phyloP scores from a whole-genome alignment of 345 rosid genomes.

The Eucalyptus regnans region DNA sequence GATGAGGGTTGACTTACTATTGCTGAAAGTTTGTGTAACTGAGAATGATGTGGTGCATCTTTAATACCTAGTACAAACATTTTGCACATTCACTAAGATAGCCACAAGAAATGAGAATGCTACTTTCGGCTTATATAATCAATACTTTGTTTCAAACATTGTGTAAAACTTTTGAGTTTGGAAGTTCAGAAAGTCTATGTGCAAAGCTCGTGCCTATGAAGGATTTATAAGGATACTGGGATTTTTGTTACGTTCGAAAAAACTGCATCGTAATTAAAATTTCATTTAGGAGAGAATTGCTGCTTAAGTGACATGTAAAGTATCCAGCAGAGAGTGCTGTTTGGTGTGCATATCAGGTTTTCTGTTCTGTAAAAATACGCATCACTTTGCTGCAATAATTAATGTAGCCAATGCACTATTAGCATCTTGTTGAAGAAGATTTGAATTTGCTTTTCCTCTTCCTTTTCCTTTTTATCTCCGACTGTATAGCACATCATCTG shows the following conservation, averaged over 20 bases:
- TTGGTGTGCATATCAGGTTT: neutral
- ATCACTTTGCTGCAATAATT: neutral
- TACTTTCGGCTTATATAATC: neutral
- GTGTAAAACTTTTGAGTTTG: neutral
- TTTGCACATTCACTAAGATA: neutral
- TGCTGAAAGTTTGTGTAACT: neutral
- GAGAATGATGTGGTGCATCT: neutral
- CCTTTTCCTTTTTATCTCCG: neutral
- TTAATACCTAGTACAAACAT: neutral
- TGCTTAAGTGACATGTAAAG: neutral
- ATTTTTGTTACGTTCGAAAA: neutral
- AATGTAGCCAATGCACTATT: neutral
- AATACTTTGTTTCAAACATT: neutral
- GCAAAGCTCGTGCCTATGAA: neutral
- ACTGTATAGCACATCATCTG: neutral
- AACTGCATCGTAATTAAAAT: neutral
- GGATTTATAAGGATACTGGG: neutral
- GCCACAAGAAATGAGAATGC: neutral
- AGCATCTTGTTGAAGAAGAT: neutral
- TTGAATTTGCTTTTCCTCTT: neutral
- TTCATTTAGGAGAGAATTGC: neutral
- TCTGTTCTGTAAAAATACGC: fast-evolving
- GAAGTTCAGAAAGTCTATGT: neutral
- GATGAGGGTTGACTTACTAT: neutral
- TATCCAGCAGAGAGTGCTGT: neutral